Evolutionary conservation across 2,329 filamentous ascomycete genomes (phyloP).

Genomic region (Chalaropsis ovoidea): DNA sequence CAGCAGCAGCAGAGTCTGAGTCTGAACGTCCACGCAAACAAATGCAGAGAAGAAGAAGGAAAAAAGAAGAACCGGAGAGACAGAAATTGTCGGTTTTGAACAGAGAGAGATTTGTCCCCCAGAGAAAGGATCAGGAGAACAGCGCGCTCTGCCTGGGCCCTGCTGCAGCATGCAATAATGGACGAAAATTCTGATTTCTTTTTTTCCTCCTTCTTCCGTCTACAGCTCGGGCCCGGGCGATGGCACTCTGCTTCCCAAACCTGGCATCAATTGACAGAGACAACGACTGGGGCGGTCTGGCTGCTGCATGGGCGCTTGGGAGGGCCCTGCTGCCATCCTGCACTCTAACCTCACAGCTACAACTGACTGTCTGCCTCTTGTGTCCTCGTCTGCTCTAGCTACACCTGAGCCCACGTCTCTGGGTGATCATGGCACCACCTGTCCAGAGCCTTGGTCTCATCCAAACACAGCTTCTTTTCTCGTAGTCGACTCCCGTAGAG

Average conservation of each 20-base stretch:
- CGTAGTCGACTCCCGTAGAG: background rate
- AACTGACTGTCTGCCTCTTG: background rate
- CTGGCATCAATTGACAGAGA: background rate
- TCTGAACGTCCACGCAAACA: background rate
- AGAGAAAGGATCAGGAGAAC: constrained; percentile 4
- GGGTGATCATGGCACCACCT: constrained; percentile 4
- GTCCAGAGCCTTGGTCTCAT: background rate
- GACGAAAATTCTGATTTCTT: background rate
- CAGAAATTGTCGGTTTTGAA: background rate
- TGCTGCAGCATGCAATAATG: constrained; percentile 3
- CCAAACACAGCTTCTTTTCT: constrained; percentile 6
- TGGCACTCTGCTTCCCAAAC: constrained; percentile 1
- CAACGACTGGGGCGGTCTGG: background rate
- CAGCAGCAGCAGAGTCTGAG: background rate
- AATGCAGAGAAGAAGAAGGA: constrained; percentile 7
- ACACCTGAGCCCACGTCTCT: background rate
- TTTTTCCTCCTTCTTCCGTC: background rate
- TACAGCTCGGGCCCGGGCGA: constrained; percentile 4
- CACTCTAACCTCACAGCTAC: too few relatives aligned
- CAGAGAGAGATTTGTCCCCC: background rate
- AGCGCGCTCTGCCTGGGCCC: constrained; percentile 6
- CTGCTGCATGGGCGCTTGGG: background rate
- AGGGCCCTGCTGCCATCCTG: background rate
- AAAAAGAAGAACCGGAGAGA: constrained; percentile 1
- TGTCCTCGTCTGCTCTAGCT: background rate